A percentile compares a stretch with the other conserved stretches of the same genome.
These are phyloP conservation scores for Teunomyces funiuensis DNA, from an alignment of 805 yeast species.

Conservation along the genomic window DNA sequence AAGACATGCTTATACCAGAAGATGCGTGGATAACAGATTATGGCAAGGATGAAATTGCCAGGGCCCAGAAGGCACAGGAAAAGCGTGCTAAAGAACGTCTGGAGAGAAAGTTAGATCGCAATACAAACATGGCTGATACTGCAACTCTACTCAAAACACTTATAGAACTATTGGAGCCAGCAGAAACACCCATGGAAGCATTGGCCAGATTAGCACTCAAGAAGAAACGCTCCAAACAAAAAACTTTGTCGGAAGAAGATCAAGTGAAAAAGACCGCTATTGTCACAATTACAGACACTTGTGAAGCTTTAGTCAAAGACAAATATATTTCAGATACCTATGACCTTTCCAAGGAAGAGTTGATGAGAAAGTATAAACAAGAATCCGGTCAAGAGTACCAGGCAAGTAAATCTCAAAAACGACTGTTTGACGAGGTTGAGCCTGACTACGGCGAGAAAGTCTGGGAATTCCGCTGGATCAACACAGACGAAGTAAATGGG, in stretches of 20 bases:
- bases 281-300: constrained; percentile 45
- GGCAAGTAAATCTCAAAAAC: constrained; percentile 19
- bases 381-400: constrained; percentile 42
- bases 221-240: constrained; percentile 17
- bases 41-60: constrained; percentile 35
- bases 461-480: constrained; percentile 54
- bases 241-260: not conserved
- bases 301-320: constrained; percentile 43
- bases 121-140: not conserved
- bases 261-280: constrained; percentile 15
- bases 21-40: constrained; percentile 39
- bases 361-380: constrained; percentile 43
- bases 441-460: constrained; percentile 28
- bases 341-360: constrained; percentile 56
- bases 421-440: constrained; percentile 19
- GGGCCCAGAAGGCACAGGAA: constrained; percentile 44
- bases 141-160: constrained; percentile 23
- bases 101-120: not conserved
- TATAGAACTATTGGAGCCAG: constrained; percentile 51
- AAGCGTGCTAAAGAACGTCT: constrained; percentile 1
- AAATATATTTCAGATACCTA: constrained; percentile 47
- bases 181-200: constrained; percentile 60
- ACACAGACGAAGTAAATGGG: constrained; percentile 44
- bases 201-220: constrained; percentile 40
- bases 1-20: constrained; percentile 26